phyloP scores from a whole-genome alignment of 108 stramenopile species.

The Craspedostauros australis region DNA sequence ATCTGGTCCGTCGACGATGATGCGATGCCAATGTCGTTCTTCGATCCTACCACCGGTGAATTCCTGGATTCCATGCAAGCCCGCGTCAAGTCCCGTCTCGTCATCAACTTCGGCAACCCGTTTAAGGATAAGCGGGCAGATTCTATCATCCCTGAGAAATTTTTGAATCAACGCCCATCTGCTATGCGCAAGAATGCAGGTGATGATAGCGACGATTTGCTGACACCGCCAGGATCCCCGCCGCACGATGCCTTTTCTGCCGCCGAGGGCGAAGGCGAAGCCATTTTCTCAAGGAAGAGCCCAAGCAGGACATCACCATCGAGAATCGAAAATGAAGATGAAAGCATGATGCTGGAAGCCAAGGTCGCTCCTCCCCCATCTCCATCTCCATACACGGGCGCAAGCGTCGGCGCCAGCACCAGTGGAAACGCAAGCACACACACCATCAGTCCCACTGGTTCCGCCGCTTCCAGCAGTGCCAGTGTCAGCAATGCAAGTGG shows the following conservation, averaged over 20 bases:
- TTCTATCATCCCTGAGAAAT: conserved; percentile 58
- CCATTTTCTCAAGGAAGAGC: conserved; percentile 40
- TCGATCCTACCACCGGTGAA: conserved; percentile 61
- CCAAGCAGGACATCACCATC: conserved; percentile 12
- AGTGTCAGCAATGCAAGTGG: too few species aligned
- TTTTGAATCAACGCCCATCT: conserved; percentile 50
- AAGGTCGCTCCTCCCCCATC: too few species aligned
- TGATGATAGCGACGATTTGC: conserved; percentile 7
- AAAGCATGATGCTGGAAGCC: conserved; percentile 2
- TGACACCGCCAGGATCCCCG: conserved; percentile 65
- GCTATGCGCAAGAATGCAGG: conserved; percentile 10
- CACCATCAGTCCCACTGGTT: too few species aligned
- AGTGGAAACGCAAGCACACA: conserved; percentile 1
- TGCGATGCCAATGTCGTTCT: conserved; percentile 65
- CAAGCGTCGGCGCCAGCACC: too few species aligned
- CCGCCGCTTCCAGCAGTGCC: too few species aligned
- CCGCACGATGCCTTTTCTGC: conserved; percentile 63
- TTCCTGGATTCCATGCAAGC: conserved; percentile 66
- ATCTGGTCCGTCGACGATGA: conserved; percentile 73
- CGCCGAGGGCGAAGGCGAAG: conserved; percentile 64
- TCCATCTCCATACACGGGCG: too few species aligned
- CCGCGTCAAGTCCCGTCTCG: conserved; percentile 43
- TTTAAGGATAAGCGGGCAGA: conserved; percentile 68
- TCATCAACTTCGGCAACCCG: conserved; percentile 78
- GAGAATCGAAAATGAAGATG: conserved; percentile 8